Conservation (phyloP, 1,139 yeast genomes). For the Yamadazyma triangularis region DNA sequence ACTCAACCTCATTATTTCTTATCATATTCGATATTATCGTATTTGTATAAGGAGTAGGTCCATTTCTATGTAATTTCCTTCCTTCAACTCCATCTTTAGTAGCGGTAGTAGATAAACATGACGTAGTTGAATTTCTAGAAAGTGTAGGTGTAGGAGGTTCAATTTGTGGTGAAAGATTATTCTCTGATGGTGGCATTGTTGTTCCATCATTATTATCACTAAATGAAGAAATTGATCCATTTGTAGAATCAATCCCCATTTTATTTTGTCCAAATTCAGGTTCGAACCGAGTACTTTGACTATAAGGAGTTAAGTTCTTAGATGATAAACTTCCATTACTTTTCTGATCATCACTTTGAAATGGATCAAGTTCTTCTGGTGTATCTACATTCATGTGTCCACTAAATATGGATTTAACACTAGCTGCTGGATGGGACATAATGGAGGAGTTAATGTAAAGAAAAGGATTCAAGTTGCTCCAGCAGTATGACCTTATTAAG, state of each 20-base stretch:
- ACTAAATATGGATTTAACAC: conserved; percentile 36
- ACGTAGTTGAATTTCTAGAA: conserved; percentile 58
- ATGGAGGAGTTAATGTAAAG: too few species aligned
- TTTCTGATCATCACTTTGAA: conserved; percentile 7
- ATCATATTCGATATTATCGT: conserved; percentile 31
- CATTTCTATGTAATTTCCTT: conserved; percentile 44
- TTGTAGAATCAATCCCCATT: conserved; percentile 9
- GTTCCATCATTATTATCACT: conserved; percentile 10
- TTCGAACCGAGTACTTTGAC: conserved; percentile 1
- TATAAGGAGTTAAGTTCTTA: conserved; percentile 13
- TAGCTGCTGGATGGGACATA: conserved; percentile 46
- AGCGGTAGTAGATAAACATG: conserved; percentile 67
- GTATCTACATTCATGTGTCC: conserved; percentile 30
- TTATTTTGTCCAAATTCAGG: not conserved
- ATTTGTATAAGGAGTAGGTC: conserved; percentile 34
- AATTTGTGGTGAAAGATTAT: conserved; percentile 1
- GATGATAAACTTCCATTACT: conserved; percentile 19
- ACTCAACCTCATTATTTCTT: conserved; percentile 7
- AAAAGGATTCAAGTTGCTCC: too few species aligned
- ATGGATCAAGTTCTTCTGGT: conserved; percentile 20
- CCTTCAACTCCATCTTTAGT: conserved; percentile 74
- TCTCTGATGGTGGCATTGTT: not conserved
- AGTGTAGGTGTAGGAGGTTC: conserved; percentile 15
- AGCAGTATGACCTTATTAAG: too few species aligned
- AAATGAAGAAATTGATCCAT: conserved; percentile 21